Percentiles rank a stretch among this genome's conserved stretches.
Conservation (phyloP, 2,329 filamentous ascomycete genomes). For the Chrysoporthe puriensis region DNA sequence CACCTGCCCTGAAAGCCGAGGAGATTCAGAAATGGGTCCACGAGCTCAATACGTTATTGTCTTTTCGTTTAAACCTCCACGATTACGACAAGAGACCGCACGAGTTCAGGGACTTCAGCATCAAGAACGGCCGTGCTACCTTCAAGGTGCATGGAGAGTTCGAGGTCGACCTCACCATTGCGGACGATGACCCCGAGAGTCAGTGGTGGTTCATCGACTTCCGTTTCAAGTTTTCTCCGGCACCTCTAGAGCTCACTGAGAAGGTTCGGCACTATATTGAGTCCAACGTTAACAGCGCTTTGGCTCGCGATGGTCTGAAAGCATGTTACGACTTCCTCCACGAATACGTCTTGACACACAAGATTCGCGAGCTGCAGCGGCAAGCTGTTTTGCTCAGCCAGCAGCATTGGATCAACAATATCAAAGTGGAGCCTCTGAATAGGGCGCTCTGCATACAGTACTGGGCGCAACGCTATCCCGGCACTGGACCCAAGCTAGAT, state of each 20-base stretch:
- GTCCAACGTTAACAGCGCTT: conserved; percentile 68
- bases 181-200: conserved; percentile 78
- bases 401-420: conserved; percentile 75
- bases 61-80: conserved; percentile 80
- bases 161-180: conserved; percentile 89
- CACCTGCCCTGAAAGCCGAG: conserved; percentile 69
- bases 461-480: conserved; percentile 69
- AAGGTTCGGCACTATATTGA: conserved; percentile 70
- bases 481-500: conserved; percentile 47
- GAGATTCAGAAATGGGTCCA: conserved; percentile 76
- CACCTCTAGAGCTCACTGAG: conserved; percentile 63
- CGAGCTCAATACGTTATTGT: conserved; percentile 82
- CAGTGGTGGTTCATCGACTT: conserved; percentile 97
- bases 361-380: conserved; percentile 78
- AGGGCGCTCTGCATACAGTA: conserved; percentile 88
- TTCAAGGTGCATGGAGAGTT: conserved; percentile 85
- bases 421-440: conserved; percentile 79
- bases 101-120: conserved; percentile 76
- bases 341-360: conserved; percentile 85
- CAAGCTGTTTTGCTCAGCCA: conserved; percentile 74
- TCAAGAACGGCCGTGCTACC: conserved; percentile 85
- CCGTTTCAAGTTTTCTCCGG: conserved; percentile 78
- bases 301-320: conserved; percentile 70
- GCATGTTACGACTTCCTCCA: conserved; percentile 89
- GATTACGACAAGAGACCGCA: conserved; percentile 76